Evolutionary conservation across 192 early-diverging fungal genomes (phyloP), one percentile per base, ranked within the genome.

Genomic region (Podila epigama): DNA sequence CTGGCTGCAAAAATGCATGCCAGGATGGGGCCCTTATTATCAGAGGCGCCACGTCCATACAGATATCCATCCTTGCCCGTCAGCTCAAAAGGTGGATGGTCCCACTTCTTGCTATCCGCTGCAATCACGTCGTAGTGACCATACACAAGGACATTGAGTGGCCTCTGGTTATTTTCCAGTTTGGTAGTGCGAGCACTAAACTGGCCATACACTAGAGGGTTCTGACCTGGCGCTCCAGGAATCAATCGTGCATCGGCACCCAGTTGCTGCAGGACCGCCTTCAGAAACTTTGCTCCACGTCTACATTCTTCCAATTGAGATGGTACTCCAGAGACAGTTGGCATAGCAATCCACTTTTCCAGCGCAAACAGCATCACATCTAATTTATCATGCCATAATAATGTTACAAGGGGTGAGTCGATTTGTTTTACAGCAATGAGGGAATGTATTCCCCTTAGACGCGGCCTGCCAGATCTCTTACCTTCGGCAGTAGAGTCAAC

Each of bases 51-150:
- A 64, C 92, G 84, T 20, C 88, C 92, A 60, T 93, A 93, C 6
- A 94, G 60, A 69, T 90, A 90, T 5, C 92, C 92, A 64, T 92
- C 89, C 60, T 79, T 85, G 27, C 84, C 89, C 15, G 79, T 73
- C 54, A 94, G 57, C 60, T 82, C 80, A 54, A 94, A 94, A 11
- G 92, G 92, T 65, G 81, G 77, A 37, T 85, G 77, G 27, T 63
- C 65, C 92, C 92, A 94, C 60, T 82, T 85, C 39, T 80, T 77
- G 70, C 82, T 81, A 41, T 91, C 89, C 0, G 91, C 90, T 16
- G 88, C 82, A 83, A 94, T 92, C 9, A 94, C 92, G 69, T 94
- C 92, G 63, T 92, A 93, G 79, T 94, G 92, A 2, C 91, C 92
- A 70, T 93, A 93, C 2, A 93, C 85, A 32, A 93, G 80, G 2